These are phyloP conservation scores for Cadophora malorum DNA, from an alignment of 2,329 filamentous ascomycete species.

Conservation along the genomic window DNA sequence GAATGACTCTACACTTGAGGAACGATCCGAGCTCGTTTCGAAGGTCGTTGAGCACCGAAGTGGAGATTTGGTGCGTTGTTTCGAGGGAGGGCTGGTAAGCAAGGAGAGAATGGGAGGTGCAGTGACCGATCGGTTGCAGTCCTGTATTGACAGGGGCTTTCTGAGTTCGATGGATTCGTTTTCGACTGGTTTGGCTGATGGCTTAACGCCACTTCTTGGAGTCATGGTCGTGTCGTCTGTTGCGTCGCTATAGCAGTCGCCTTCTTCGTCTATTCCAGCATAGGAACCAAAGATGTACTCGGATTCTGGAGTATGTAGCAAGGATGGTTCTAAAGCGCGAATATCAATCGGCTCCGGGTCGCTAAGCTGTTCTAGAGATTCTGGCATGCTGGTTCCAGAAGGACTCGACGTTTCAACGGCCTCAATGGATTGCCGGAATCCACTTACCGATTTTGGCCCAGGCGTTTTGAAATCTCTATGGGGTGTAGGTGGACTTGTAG, in stretches of 20 bases:
- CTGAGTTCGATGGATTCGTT: constrained; percentile 41
- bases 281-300: constrained; percentile 20
- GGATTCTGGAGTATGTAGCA: constrained; percentile 20
- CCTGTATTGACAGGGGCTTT: constrained; percentile 43
- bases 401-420: not conserved
- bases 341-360: not conserved
- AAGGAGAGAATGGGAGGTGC: constrained; percentile 52
- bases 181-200: constrained; percentile 41
- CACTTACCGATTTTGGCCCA: not conserved
- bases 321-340: constrained; percentile 23
- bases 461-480: constrained; percentile 18
- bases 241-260: constrained; percentile 39
- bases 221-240: constrained; percentile 41
- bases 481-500: constrained; percentile 8
- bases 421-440: not conserved
- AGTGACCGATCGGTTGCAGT: constrained; percentile 47
- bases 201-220: constrained; percentile 39
- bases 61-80: constrained; percentile 39
- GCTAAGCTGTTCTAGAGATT: not conserved
- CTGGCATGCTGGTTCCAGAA: not conserved
- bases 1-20: constrained; percentile 60
- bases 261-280: constrained; percentile 30
- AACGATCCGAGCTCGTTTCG: constrained; percentile 47
- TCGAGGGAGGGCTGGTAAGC: constrained; percentile 51
- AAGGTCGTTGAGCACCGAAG: constrained; percentile 34